These are phyloP conservation scores for Pisolithus marmoratus DNA, from an alignment of 768 basidiomycete species.

Conservation along the genomic window DNA sequence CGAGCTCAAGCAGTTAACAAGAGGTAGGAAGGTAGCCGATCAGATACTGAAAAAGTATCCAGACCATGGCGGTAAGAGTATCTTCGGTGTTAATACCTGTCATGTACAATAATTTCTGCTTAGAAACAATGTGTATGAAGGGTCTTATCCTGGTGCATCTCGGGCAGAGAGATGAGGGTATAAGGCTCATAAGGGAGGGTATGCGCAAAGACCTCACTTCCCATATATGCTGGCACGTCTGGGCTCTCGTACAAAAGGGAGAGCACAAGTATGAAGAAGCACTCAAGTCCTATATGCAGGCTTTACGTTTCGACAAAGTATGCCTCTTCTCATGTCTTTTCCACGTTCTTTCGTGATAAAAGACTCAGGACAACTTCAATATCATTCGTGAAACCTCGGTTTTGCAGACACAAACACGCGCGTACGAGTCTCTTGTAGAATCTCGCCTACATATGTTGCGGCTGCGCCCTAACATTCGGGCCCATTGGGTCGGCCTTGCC, in stretches of 20 bases:
- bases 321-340: constrained; percentile 16
- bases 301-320: constrained; percentile 85
- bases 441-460: constrained; percentile 77
- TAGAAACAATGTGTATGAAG: constrained; percentile 96
- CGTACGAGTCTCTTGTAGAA: constrained; percentile 72
- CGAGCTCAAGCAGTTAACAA: constrained; percentile 84
- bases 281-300: constrained; percentile 86
- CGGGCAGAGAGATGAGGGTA: constrained; percentile 75
- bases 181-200: constrained; percentile 81
- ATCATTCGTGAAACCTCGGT: constrained; percentile 87
- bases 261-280: constrained; percentile 96
- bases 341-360: constrained; percentile 2
- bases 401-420: constrained; percentile 81
- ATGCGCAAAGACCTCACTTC: constrained; percentile 75
- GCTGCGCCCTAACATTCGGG: constrained; percentile 74
- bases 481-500: constrained; percentile 87
- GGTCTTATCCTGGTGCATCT: constrained; percentile 80
- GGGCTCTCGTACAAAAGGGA: constrained; percentile 89
- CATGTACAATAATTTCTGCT: background rate
- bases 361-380: constrained; percentile 81
- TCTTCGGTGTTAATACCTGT: background rate
- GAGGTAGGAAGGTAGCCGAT: constrained; percentile 86
- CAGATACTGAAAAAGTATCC: constrained; percentile 93
- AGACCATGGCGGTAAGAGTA: constrained; percentile 85
- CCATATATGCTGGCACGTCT: constrained; percentile 98